phyloP scores from a whole-genome alignment of 2,329 filamentous ascomycete species.

The Tolypocladium endophyticum region DNA sequence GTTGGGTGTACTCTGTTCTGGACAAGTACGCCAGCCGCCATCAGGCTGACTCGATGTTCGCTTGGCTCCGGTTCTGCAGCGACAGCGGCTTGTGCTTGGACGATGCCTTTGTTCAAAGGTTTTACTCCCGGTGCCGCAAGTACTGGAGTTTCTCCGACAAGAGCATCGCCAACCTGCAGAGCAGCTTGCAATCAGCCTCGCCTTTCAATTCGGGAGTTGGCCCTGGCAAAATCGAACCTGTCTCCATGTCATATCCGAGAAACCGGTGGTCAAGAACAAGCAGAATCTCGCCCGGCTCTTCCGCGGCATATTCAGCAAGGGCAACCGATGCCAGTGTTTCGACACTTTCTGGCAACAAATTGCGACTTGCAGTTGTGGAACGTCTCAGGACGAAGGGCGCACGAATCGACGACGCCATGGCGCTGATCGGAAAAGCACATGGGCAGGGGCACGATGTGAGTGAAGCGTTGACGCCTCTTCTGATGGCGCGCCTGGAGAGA shows the following conservation, averaged over 20 bases:
- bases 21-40: conserved; percentile 18
- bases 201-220: background rate
- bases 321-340: background rate
- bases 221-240: background rate
- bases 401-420: conserved; percentile 20
- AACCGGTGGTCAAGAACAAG: background rate
- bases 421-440: conserved; percentile 29
- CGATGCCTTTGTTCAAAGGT: conserved; percentile 16
- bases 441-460: conserved; percentile 30
- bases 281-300: background rate
- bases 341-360: conserved; percentile 7
- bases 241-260: background rate
- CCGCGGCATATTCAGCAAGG: background rate
- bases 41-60: conserved; percentile 14
- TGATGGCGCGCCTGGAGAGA: conserved; percentile 24
- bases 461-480: conserved; percentile 26
- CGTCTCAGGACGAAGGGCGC: conserved; percentile 21
- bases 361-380: conserved; percentile 37
- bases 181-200: background rate
- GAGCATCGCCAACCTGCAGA: conserved; percentile 8
- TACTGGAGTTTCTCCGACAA: conserved; percentile 22
- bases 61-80: conserved; percentile 22
- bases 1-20: conserved; percentile 19
- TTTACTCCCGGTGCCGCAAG: conserved; percentile 18
- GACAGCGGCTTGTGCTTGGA: conserved; percentile 16